phyloP scores from a whole-genome alignment of 1,284 basidiomycete genomes.

The Coriolopsis trogii region DNA sequence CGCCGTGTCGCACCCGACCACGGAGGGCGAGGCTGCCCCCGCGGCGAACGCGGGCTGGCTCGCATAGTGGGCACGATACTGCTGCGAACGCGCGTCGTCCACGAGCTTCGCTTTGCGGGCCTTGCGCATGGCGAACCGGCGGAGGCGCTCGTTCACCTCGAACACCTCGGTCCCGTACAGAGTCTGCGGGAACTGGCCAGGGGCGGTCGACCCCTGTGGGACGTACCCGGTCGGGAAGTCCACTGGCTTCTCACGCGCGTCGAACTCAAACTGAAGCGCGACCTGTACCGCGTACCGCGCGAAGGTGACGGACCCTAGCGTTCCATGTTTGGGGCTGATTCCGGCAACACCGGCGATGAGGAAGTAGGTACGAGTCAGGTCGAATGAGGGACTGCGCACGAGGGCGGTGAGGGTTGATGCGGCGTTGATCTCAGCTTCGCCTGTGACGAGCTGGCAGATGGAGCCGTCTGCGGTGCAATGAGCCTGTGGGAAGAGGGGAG shows the following conservation, averaged over 20 bases:
- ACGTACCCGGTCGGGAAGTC: conserved; percentile 48
- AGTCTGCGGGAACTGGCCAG: conserved; percentile 34
- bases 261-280: conserved; percentile 49
- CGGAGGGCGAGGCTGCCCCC: conserved; percentile 37
- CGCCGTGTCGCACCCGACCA: conserved; percentile 41
- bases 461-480: conserved; percentile 41
- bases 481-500: conserved; percentile 45
- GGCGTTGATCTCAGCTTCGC: conserved; percentile 51
- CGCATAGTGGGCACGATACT: conserved; percentile 41
- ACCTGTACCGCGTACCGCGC: conserved; percentile 49
- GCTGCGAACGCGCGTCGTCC: conserved; percentile 37
- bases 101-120: conserved; percentile 39
- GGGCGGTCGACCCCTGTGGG: conserved; percentile 37
- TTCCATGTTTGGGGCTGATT: conserved; percentile 44
- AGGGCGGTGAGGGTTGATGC: conserved; percentile 44
- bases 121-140: conserved; percentile 39
- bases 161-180: conserved; percentile 55
- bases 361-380: conserved; percentile 50
- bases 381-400: conserved; percentile 39
- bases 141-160: conserved; percentile 49
- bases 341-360: conserved; percentile 51
- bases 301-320: conserved; percentile 46
- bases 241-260: conserved; percentile 46
- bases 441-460: conserved; percentile 44
- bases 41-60: conserved; percentile 22